These are phyloP conservation scores for Adansonia digitata DNA, from an alignment of 345 rosid genomes.

Conservation along the genomic window DNA sequence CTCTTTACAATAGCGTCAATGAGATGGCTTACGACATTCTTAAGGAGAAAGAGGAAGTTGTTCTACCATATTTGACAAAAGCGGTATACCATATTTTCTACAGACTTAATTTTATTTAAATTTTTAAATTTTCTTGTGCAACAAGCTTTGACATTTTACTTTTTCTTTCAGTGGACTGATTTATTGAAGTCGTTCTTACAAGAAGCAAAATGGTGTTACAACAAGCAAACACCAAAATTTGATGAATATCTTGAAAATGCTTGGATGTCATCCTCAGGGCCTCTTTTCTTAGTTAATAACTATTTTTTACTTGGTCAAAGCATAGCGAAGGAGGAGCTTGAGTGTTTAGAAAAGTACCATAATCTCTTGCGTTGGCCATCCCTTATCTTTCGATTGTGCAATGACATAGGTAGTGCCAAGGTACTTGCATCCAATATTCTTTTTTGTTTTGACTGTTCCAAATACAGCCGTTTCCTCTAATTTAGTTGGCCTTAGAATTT, in stretches of 20 bases:
- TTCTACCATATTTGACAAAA: slow-evolving; percentile 24
- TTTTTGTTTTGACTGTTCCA: too few relatives aligned
- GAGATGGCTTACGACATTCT: slow-evolving; percentile 39
- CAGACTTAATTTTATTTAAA: too few relatives aligned
- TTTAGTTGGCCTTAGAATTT: too few relatives aligned
- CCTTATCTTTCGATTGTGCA: slow-evolving; percentile 31
- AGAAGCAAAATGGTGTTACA: slow-evolving; percentile 39
- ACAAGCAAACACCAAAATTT: slow-evolving; percentile 21
- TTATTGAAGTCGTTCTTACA: slow-evolving; percentile 32
- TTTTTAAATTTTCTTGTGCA: too few relatives aligned
- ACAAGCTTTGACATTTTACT: not conserved
- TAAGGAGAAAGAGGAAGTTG: slow-evolving; percentile 20
- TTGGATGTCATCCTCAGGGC: slow-evolving; percentile 29
- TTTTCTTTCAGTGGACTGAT: slow-evolving; percentile 38
- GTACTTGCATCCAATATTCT: too few relatives aligned
- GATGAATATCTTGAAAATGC: slow-evolving; percentile 41
- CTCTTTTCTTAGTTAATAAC: slow-evolving; percentile 19
- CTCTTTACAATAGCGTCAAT: too few relatives aligned
- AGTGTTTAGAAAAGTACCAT: slow-evolving; percentile 22
- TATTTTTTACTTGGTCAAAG: too few relatives aligned
- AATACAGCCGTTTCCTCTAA: too few relatives aligned
- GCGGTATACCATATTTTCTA: slow-evolving; percentile 22
- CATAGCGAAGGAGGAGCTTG: slow-evolving; percentile 12
- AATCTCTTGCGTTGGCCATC: slow-evolving; percentile 30
- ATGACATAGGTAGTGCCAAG: slow-evolving; percentile 36